These are phyloP conservation scores for Syncephalastrum sp. DNA, from an alignment of 371 early-diverging fungal species.

Conservation along the genomic window DNA sequence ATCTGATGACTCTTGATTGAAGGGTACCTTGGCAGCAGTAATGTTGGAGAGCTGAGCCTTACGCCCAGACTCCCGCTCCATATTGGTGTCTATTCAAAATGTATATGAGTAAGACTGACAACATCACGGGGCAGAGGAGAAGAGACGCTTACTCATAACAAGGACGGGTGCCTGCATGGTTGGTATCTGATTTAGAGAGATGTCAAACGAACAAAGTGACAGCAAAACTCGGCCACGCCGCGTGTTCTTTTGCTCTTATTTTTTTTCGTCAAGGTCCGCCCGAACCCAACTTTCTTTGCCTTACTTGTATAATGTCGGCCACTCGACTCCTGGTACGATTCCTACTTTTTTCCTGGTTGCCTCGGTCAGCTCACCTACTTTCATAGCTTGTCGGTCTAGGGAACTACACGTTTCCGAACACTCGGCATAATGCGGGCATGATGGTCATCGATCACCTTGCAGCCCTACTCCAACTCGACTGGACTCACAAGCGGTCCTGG, in stretches of 20 bases:
- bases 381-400: constrained; percentile 71
- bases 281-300: neutral
- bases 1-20: constrained; percentile 6
- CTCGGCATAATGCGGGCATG: constrained; percentile 78
- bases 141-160: constrained; percentile 65
- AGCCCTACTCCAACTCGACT: constrained; percentile 38
- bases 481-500: constrained; percentile 45
- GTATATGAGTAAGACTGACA: neutral
- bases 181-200: constrained; percentile 11
- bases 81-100: constrained; percentile 76
- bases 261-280: too few species aligned
- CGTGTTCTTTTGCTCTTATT: too few species aligned
- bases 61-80: constrained; percentile 94
- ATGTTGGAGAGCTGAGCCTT: constrained; percentile 98
- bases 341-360: neutral
- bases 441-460: constrained; percentile 66
- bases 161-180: constrained; percentile 68
- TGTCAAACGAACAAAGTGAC: constrained; percentile 4
- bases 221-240: constrained; percentile 1
- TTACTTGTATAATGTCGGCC: too few species aligned
- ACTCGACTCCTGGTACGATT: too few species aligned
- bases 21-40: constrained; percentile 89
- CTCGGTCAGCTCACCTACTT: too few species aligned
- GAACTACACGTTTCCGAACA: constrained; percentile 62
- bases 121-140: too few species aligned